Percentiles rank a stretch among this genome's conserved stretches.
Conservation (phyloP, 257 asterid species). For the Penstemon eatonii region DNA sequence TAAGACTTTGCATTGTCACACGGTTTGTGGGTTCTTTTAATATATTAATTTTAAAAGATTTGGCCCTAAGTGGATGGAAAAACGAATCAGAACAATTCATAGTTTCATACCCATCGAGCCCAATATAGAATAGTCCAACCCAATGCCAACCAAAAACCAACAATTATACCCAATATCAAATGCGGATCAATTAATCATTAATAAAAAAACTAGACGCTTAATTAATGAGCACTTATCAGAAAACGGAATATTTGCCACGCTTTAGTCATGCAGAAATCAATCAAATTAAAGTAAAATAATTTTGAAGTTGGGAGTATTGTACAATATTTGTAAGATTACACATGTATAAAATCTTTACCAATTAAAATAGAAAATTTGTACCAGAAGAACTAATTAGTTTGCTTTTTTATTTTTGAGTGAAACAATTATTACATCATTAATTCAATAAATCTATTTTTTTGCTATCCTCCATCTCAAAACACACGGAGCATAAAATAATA, state of each 20-base stretch:
- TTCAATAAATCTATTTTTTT: too few relatives aligned
- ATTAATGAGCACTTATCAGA: background rate
- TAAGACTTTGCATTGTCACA: background rate
- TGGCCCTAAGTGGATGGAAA: background rate
- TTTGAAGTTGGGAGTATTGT: background rate
- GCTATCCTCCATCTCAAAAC: too few relatives aligned
- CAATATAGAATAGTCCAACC: constrained; percentile 4
- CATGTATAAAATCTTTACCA: too few relatives aligned
- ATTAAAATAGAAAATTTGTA: too few relatives aligned
- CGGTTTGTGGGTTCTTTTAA: background rate
- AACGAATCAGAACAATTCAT: background rate
- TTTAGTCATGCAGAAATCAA: background rate
- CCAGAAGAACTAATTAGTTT: too few relatives aligned
- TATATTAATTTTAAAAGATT: too few relatives aligned
- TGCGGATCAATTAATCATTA: background rate
- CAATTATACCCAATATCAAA: background rate
- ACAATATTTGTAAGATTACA: too few relatives aligned
- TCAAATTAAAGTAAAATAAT: background rate
- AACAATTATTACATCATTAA: too few relatives aligned
- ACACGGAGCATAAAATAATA: too few relatives aligned
- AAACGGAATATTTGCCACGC: too few relatives aligned
- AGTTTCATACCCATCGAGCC: background rate
- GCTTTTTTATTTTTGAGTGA: too few relatives aligned
- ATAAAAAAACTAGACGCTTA: background rate
- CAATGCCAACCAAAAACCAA: constrained; percentile 4